A percentile compares a stretch with the other conserved stretches of the same genome.
These are phyloP conservation scores for Inonotus hispidus DNA, from an alignment of 1,284 basidiomycete species.

Conservation along the genomic window DNA sequence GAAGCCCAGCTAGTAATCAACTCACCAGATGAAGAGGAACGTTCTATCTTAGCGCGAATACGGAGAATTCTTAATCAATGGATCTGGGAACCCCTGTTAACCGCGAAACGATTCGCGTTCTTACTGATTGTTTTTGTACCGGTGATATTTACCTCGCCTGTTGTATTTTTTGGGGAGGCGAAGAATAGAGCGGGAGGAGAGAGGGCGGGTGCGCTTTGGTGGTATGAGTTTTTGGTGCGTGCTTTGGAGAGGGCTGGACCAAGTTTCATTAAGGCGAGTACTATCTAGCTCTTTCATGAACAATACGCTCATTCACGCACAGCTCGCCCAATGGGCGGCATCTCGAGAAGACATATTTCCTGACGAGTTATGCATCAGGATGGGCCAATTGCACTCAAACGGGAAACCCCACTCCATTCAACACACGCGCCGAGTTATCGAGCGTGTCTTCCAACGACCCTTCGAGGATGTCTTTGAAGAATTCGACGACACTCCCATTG, in stretches of 20 bases:
- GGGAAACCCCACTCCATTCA: conserved; percentile 78
- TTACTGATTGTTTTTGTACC: conserved; percentile 85
- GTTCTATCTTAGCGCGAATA: conserved; percentile 41
- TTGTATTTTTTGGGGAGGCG: conserved; percentile 75
- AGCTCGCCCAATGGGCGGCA: conserved; percentile 98
- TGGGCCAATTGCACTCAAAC: conserved; percentile 88
- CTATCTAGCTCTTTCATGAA: conserved; percentile 7
- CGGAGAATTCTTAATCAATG: conserved; percentile 41
- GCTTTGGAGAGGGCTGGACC: conserved; percentile 96
- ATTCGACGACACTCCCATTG: conserved; percentile 85
- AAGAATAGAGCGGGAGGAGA: conserved; percentile 56
- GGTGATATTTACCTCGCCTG: conserved; percentile 79
- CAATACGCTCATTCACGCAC: conserved; percentile 10
- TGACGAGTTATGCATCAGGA: conserved; percentile 78
- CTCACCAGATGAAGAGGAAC: conserved; percentile 58
- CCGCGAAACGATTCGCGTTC: conserved; percentile 78
- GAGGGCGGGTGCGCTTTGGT: conserved; percentile 87
- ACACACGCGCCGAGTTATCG: conserved; percentile 83
- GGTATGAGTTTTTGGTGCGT: conserved; percentile 86
- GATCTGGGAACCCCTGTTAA: conserved; percentile 85
- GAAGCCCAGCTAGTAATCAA: conserved; percentile 36
- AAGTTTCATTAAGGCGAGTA: conserved; percentile 89
- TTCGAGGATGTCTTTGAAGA: conserved; percentile 92
- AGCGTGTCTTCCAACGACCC: conserved; percentile 74
- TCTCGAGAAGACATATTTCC: conserved; percentile 95